Evolutionary conservation across 2,329 filamentous ascomycete species (phyloP).

Genomic region (Thielaviopsis ethacetica): DNA sequence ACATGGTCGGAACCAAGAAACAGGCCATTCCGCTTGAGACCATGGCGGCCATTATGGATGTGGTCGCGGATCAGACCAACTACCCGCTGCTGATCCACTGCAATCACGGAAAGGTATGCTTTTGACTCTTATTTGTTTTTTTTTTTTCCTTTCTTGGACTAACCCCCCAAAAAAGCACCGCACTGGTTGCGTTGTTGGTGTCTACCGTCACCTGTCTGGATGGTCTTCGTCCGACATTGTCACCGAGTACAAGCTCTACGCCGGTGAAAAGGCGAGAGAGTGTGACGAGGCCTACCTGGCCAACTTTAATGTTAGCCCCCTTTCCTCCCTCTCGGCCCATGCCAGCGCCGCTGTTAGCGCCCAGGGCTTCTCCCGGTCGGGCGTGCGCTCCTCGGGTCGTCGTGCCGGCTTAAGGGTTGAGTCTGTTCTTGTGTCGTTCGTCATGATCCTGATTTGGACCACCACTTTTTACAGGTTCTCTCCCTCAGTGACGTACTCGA

Average conservation of each 20-base stretch:
- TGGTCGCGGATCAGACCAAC: constrained; percentile 56
- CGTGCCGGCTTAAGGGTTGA: not conserved
- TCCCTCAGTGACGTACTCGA: not conserved
- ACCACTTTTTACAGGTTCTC: constrained; percentile 5
- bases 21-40: constrained; percentile 47
- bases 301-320: constrained; percentile 25
- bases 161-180: constrained; percentile 37
- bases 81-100: constrained; percentile 79
- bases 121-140: too few species aligned
- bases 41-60: constrained; percentile 53
- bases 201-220: constrained; percentile 56
- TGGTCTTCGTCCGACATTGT: constrained; percentile 48
- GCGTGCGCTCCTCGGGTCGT: not conserved
- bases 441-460: constrained; percentile 9
- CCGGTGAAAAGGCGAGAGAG: constrained; percentile 41
- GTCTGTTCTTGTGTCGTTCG: not conserved
- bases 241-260: constrained; percentile 57
- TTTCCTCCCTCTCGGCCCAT: not conserved
- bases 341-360: not conserved
- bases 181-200: constrained; percentile 75
- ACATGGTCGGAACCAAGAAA: constrained; percentile 82
- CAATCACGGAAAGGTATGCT: constrained; percentile 65
- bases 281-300: constrained; percentile 43
- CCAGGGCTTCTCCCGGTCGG: constrained; percentile 12
- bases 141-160: not conserved